Conservation (phyloP, 2,329 filamentous ascomycete species). For the Fusarium compactum region DNA sequence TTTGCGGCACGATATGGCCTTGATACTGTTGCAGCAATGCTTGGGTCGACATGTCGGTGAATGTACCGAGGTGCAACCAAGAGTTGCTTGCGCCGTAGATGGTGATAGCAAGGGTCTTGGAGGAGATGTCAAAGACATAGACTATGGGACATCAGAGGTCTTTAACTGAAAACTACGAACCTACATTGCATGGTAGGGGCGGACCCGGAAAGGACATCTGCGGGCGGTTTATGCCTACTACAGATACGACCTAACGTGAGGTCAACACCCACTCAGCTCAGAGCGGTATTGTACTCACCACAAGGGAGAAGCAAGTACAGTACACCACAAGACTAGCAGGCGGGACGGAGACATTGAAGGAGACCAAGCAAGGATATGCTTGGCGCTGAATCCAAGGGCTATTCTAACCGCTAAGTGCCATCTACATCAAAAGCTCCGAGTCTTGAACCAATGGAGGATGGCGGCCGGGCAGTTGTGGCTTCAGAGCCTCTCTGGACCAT, state of each 20-base stretch:
- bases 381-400: background rate
- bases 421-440: constrained; percentile 17
- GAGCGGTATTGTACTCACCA: constrained; percentile 12
- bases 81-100: constrained; percentile 23
- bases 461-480: constrained; percentile 22
- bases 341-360: constrained; percentile 18
- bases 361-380: background rate
- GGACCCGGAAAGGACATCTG: background rate
- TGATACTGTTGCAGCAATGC: constrained; percentile 57
- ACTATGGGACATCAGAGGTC: constrained; percentile 31
- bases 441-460: constrained; percentile 32
- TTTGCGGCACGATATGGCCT: constrained; percentile 60
- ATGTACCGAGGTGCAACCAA: constrained; percentile 22
- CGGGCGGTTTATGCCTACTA: constrained; percentile 24
- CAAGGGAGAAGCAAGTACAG: constrained; percentile 32
- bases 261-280: constrained; percentile 4
- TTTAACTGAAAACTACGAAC: constrained; percentile 29
- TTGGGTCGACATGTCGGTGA: constrained; percentile 41
- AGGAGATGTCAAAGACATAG: constrained; percentile 2
- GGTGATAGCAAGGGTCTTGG: constrained; percentile 16
- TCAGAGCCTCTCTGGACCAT: constrained; percentile 16
- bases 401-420: constrained; percentile 17
- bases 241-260: constrained; percentile 15
- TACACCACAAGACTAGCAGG: constrained; percentile 30
- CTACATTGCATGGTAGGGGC: constrained; percentile 8